phyloP scores from a whole-genome alignment of 75 land plant species.

The Picea glauca region DNA sequence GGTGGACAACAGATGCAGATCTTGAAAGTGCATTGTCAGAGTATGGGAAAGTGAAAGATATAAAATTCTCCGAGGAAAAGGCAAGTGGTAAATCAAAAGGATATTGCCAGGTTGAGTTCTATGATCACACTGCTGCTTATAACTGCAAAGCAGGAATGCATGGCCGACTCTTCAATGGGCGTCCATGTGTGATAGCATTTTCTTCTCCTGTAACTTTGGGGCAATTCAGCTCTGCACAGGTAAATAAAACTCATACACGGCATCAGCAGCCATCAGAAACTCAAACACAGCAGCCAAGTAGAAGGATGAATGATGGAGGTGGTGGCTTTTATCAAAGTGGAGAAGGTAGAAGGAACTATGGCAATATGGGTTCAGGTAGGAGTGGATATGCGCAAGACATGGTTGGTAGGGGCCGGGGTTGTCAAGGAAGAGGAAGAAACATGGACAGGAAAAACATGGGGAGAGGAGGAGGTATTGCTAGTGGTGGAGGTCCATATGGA shows the following conservation, averaged over 20 bases:
- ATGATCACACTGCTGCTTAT: constrained; percentile 55
- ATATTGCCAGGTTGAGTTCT: constrained; percentile 88
- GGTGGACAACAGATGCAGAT: constrained; percentile 99
- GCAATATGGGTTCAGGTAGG: constrained; percentile 45
- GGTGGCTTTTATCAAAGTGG: constrained; percentile 40
- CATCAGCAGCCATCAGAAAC: constrained; percentile 35
- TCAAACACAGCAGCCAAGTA: constrained; percentile 39
- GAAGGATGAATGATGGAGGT: constrained; percentile 34
- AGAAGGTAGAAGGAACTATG: constrained; percentile 36
- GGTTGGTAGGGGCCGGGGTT: constrained; percentile 34
- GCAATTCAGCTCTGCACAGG: constrained; percentile 55
- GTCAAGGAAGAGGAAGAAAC: constrained; percentile 34
- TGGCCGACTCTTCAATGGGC: constrained; percentile 81
- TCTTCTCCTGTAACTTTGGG: constrained; percentile 64
- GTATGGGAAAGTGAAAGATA: constrained; percentile 78
- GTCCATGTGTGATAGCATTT: constrained; percentile 80
- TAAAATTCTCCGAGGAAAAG: constrained; percentile 89
- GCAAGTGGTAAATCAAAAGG: constrained; percentile 98
- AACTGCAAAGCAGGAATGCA: constrained; percentile 91
- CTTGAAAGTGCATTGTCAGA: constrained; percentile 66
- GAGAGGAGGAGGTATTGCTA: constrained; percentile 24
- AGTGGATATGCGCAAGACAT: constrained; percentile 34
- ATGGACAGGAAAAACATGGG: constrained; percentile 37
- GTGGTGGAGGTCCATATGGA: constrained; percentile 46
- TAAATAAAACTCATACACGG: constrained; percentile 23